phyloP scores from a whole-genome alignment of 2,329 filamentous ascomycete genomes.

The Cladorrhinum sp. region DNA sequence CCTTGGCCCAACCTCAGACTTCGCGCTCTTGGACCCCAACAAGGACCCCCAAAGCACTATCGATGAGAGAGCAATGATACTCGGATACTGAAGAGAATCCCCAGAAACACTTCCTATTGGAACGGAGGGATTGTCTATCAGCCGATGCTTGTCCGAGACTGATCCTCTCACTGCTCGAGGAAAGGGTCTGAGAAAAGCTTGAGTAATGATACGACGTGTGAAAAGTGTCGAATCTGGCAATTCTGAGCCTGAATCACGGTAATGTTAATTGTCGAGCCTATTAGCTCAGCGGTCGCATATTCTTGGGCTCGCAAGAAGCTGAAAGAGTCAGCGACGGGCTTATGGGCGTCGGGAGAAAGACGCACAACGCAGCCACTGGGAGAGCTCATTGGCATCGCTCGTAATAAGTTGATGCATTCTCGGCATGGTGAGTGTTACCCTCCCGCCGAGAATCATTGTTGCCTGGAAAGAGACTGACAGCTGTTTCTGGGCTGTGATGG shows the following conservation, averaged over 20 bases:
- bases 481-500: constrained; percentile 11
- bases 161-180: background rate
- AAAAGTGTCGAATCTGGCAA: background rate
- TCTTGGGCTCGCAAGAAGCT: background rate
- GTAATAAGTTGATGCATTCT: constrained; percentile 14
- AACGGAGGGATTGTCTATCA: background rate
- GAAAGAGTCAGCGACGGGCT: background rate
- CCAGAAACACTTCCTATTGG: background rate
- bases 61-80: background rate
- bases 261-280: no score
- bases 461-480: constrained; percentile 9
- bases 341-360: background rate
- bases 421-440: background rate
- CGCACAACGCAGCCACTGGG: background rate
- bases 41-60: background rate
- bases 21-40: background rate
- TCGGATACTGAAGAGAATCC: background rate
- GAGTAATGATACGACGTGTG: background rate
- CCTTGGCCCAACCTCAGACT: background rate
- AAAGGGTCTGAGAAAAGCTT: background rate
- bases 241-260: background rate
- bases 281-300: constrained; percentile 2
- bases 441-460: constrained; percentile 10
- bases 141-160: background rate
- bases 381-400: background rate